Evolutionary conservation across 805 yeast species (phyloP), one percentile per base, ranked within the genome.

Genomic region (Metschnikowia reukaufii): DNA sequence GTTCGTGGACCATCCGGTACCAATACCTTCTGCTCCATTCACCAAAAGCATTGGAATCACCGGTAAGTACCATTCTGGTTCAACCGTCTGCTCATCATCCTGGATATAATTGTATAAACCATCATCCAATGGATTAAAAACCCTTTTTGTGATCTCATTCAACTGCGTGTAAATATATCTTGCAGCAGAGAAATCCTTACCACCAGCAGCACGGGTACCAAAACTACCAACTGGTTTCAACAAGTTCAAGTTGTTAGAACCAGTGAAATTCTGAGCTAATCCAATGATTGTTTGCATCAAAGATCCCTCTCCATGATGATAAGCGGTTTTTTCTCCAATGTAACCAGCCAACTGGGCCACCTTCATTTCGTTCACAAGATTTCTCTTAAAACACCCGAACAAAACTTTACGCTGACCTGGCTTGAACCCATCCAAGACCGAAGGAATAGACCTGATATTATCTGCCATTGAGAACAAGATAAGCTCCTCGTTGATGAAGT

Each of bases 171-270:
- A 88, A 64, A 94, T 91, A 73, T 94, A 94, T 79, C 99, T 91
- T 38, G 97, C 84, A 21, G 98, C 97, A n/a, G 98, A 87, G 13
- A 91, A 94, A 73, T 94, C 99, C 65, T 94, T 94, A 73, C 99
- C 99, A 67, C 99, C 99, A 20, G 88, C 77, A 20, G 94, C 91
- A 69, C 99, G 82, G 1, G 97, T 84, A 78, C 99, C 99, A 64
- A 94, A 94, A 29, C 89, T 84, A 76, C 99, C 99, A 64, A 86
- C 87, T 39, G 99, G 99, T 63, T 82, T 77, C 58, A 94, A 72
- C 43, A 89, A 61, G 64, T 94, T 86, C 57, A 94, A 69, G 61
- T 94, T 94, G 61, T 94, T 94, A 6, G 96, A 77, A 9, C 99
- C 99, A 40, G 92, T 85, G 62, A 88, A 94, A 65, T 89, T 90